Conservation (phyloP, 331 rosid genomes). For the Phaseolus coccineus region DNA sequence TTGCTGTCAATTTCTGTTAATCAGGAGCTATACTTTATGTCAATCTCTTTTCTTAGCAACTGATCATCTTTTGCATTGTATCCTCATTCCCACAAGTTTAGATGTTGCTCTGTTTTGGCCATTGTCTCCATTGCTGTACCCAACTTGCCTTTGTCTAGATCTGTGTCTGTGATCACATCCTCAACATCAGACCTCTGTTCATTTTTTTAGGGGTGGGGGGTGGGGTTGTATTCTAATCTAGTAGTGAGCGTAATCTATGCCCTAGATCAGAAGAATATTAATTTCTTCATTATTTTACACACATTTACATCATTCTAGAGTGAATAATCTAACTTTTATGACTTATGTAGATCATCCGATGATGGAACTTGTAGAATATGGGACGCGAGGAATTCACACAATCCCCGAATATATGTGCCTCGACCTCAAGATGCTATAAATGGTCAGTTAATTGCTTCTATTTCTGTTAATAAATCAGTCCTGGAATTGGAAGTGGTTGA, state of each 20-base stretch:
- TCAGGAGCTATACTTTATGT: background rate
- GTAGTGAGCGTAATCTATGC: background rate
- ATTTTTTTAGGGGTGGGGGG: background rate
- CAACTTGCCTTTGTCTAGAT: background rate
- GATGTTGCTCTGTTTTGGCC: background rate
- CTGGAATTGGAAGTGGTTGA: constrained; percentile 42
- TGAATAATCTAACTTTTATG: constrained; percentile 29
- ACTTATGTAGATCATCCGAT: constrained; percentile 74
- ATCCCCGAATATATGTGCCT: constrained; percentile 73
- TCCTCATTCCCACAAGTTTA: background rate
- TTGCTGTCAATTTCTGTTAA: background rate
- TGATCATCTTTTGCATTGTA: background rate
- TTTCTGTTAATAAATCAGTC: constrained; percentile 34
- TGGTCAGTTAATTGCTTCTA: constrained; percentile 64
- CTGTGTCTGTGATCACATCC: background rate
- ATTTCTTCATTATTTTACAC: constrained; percentile 9
- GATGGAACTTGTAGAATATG: constrained; percentile 95
- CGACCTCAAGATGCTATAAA: constrained; percentile 67
- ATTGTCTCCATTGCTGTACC: background rate
- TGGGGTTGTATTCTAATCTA: background rate
- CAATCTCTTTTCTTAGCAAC: background rate
- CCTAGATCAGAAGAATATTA: background rate
- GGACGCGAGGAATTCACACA: constrained; percentile 84
- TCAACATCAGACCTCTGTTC: background rate
- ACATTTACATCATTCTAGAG: background rate